Base-by-base conservation (phyloP, 805 yeast genomes). In the Kluyveromyces starmeri region DNA sequence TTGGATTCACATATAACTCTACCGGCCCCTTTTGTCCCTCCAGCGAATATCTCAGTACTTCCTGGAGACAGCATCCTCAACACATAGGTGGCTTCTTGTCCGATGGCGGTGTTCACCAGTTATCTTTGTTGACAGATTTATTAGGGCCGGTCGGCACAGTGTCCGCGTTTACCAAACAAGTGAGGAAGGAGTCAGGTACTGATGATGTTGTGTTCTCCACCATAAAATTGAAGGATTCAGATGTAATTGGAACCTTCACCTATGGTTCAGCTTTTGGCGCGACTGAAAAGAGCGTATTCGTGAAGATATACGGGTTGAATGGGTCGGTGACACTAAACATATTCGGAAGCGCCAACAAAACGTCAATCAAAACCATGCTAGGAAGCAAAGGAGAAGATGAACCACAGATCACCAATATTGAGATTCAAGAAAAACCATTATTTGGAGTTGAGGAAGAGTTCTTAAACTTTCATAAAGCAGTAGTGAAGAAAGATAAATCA, bases 71-170 rank as follows among this genome's bases (percentile, higher is more conserved):
- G 54, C 68, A 78, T 31, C 96, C 97, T 20, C 78, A 84, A 58
- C 96, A 89, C 55, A 72, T 86, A 45, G 97, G 97, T 36, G 96
- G 96, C 0, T 88, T 68, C 60, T 65, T 89, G 48, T 78, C 89
- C 39, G 97, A 89, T 51, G 96, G 96, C 51, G 97, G 96, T 55
- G 97, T 89, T 16, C 97, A 89, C 61, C 96, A 88, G 59, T 64
- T 88, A 56, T 95, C 95, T 3, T 63, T 85, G 24, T 69, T 88
- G 44, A 85, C 95, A 7, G 84, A 75, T 40, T 75, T 85, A 13
- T 65, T 89, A 36, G 96, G 97, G 35, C 65, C 68, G 16, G 78
- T 85, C 11, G 74, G 70, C 32, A 58, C 77, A 5, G 75, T 88
- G 24, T 71, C 83, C 36, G 96, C 86, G 7, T 70, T 71, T 45